phyloP scores from a whole-genome alignment of 768 basidiomycete species.

The Antrodiella citrinella region DNA sequence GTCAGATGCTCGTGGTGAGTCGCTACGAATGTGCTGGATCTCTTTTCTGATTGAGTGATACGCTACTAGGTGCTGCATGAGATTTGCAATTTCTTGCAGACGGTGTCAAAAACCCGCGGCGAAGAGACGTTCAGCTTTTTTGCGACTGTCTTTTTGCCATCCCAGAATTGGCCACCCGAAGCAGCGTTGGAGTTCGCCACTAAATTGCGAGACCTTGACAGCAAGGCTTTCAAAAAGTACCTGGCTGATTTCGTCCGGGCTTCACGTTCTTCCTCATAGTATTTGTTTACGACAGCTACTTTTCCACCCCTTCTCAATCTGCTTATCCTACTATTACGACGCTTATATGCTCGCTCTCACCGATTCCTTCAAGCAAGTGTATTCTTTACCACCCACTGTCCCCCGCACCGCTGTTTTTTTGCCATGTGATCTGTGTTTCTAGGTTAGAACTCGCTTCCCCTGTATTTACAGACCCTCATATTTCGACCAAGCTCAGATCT shows the following conservation, averaged over 20 bases:
- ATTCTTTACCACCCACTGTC: no score
- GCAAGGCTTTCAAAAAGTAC: conserved; percentile 76
- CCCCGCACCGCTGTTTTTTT: no score
- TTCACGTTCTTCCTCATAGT: conserved; percentile 52
- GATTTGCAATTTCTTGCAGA: conserved; percentile 78
- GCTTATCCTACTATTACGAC: conserved; percentile 6
- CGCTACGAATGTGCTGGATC: background rate
- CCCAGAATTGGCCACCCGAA: conserved; percentile 79
- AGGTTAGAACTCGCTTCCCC: no score
- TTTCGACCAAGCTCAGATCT: no score
- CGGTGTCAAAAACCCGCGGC: conserved; percentile 68
- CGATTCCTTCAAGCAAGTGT: no score
- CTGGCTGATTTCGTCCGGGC: conserved; percentile 78
- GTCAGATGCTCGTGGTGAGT: conserved; percentile 75
- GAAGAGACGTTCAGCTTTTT: conserved; percentile 81
- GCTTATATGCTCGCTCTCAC: conserved; percentile 2
- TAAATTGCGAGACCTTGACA: conserved; percentile 67
- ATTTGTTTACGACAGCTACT: conserved; percentile 12
- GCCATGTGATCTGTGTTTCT: no score
- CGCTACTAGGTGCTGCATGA: conserved; percentile 75
- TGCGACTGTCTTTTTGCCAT: conserved; percentile 71
- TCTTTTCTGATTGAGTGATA: no score
- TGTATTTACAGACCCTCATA: no score
- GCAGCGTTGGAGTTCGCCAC: conserved; percentile 70
- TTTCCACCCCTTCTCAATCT: background rate